Evolutionary conservation across 148 eudicot genomes (phyloP).

Genomic region (Rhododendron ovatum): DNA sequence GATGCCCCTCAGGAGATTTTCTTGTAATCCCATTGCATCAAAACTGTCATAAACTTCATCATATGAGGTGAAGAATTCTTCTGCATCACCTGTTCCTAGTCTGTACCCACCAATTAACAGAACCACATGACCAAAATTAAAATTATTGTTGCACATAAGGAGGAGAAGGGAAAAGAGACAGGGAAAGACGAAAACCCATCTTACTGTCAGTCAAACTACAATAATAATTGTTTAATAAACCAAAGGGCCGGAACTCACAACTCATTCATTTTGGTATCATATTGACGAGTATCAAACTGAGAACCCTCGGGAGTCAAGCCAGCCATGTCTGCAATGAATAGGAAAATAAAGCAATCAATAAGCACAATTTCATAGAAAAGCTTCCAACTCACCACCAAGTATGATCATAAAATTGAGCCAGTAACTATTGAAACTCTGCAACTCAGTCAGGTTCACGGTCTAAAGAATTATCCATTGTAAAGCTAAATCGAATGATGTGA

Average conservation of each 20-base stretch:
- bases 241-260: constrained; percentile 15
- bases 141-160: neutral
- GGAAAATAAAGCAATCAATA: neutral
- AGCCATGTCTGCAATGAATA: constrained; percentile 21
- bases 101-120: constrained; percentile 15
- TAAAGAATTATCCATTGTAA: neutral
- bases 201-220: neutral
- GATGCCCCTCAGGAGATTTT: constrained; percentile 37
- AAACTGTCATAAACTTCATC: constrained; percentile 36
- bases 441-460: too few relatives aligned
- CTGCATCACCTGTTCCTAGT: constrained; percentile 19
- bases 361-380: neutral
- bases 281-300: constrained; percentile 29
- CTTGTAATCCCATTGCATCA: constrained; percentile 41
- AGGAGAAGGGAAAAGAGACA: neutral
- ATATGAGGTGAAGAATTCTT: constrained; percentile 26
- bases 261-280: constrained; percentile 29
- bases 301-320: constrained; percentile 21
- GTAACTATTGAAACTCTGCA: neutral
- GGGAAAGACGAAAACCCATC: neutral
- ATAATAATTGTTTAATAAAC: neutral
- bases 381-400: neutral
- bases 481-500: neutral
- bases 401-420: neutral
- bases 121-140: neutral